Percentiles rank a stretch among this genome's conserved stretches.
Evolutionary conservation across 2,329 filamentous ascomycete species (phyloP).

Genomic region (Penicillium rolfsii): DNA sequence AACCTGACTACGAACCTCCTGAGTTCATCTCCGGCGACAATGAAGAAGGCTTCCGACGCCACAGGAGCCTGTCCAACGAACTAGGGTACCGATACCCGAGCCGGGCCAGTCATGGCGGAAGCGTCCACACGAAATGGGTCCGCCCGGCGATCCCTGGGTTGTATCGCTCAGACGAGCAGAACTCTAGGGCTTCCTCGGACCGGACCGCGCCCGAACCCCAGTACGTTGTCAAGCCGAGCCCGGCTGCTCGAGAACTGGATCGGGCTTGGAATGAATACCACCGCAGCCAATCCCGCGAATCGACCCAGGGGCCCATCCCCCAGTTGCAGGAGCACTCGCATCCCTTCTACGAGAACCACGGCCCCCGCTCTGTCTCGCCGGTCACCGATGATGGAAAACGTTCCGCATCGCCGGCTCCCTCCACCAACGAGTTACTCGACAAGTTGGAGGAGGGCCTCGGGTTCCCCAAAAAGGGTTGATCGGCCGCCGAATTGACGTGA

Average conservation of each 20-base stretch:
- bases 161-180: too few relatives aligned
- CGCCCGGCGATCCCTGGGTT: too few relatives aligned
- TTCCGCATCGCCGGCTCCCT: constrained; percentile 17
- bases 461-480: constrained; percentile 11
- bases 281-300: not conserved
- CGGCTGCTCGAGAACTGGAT: not conserved
- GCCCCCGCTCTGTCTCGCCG: constrained; percentile 14
- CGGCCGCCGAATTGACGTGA: not conserved
- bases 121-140: too few relatives aligned
- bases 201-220: not conserved
- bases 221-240: not conserved
- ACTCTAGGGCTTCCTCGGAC: too few relatives aligned
- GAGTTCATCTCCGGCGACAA: too few relatives aligned
- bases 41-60: too few relatives aligned
- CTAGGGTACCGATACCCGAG: too few relatives aligned
- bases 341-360: not conserved
- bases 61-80: too few relatives aligned
- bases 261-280: not conserved
- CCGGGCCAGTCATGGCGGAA: too few relatives aligned
- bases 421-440: constrained; percentile 24
- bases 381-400: constrained; percentile 3
- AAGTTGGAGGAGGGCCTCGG: constrained; percentile 29
- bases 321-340: not conserved
- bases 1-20: too few relatives aligned
- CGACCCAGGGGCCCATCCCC: not conserved